Evolutionary conservation across 2,329 filamentous ascomycete species (phyloP).

Genomic region (Neopestalotiopsis sp.): DNA sequence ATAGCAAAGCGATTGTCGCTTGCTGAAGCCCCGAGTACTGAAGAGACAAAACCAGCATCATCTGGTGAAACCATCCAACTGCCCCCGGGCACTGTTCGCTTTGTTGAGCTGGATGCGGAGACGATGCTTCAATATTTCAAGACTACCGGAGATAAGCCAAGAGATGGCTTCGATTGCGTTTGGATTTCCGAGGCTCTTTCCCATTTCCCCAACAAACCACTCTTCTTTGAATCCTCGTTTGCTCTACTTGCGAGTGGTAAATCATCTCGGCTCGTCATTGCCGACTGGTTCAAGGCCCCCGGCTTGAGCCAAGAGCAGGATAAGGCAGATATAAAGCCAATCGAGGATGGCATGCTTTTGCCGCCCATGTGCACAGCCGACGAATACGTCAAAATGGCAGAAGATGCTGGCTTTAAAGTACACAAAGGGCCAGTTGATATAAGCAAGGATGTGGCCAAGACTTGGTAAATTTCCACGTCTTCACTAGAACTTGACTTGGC

Average conservation of each 20-base stretch:
- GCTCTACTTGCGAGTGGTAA: constrained; percentile 53
- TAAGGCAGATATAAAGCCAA: constrained; percentile 59
- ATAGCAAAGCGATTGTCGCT: constrained; percentile 58
- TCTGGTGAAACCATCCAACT: constrained; percentile 14
- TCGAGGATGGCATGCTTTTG: constrained; percentile 67
- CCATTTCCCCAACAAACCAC: constrained; percentile 62
- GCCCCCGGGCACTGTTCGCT: constrained; percentile 46
- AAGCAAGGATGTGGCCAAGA: constrained; percentile 61
- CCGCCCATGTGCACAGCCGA: constrained; percentile 59
- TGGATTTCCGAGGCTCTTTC: constrained; percentile 68
- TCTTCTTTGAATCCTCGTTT: constrained; percentile 61
- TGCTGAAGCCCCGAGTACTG: constrained; percentile 27
- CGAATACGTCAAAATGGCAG: constrained; percentile 57
- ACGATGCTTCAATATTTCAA: constrained; percentile 60
- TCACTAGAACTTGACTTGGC: too few species aligned
- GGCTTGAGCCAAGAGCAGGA: constrained; percentile 44
- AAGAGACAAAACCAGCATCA: background rate
- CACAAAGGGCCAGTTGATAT: constrained; percentile 58
- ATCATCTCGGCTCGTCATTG: constrained; percentile 55
- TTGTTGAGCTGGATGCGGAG: constrained; percentile 65
- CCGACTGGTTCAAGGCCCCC: constrained; percentile 66
- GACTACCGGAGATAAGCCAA: constrained; percentile 31
- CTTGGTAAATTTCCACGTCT: constrained; percentile 48
- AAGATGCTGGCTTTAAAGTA: constrained; percentile 51
- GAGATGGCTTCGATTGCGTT: constrained; percentile 54